Percentiles rank a stretch among this genome's conserved stretches.
These are phyloP conservation scores for Penium margaritaceum DNA, from an alignment of 139 green algal genomes.

Conservation along the genomic window DNA sequence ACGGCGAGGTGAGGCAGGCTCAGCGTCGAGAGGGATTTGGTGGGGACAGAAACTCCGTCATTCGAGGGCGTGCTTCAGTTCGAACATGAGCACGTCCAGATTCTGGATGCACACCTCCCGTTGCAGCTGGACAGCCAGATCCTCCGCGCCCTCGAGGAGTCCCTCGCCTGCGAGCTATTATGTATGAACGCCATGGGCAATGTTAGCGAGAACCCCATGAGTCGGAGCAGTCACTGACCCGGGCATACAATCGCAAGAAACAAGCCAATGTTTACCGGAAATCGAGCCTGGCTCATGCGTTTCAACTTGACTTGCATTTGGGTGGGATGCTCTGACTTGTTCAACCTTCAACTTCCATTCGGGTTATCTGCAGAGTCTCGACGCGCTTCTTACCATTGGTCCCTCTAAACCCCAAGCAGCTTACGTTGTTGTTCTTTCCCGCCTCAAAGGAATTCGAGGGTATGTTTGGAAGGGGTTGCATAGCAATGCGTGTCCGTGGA, in stretches of 20 bases:
- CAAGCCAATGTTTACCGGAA: constrained; percentile 86
- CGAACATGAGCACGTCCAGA: constrained; percentile 96
- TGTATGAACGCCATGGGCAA: constrained; percentile 98
- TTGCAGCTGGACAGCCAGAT: constrained; percentile 94
- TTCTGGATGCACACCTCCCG: constrained; percentile 93
- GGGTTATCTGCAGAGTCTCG: no score
- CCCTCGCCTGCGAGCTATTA: constrained; percentile 91
- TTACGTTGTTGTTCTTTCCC: no score
- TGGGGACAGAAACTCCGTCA: constrained; percentile 55
- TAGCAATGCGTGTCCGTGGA: no score
- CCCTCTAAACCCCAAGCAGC: no score
- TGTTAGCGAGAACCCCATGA: constrained; percentile 91
- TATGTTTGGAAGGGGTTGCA: no score
- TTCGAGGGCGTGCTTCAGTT: constrained; percentile 88
- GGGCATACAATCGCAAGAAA: constrained; percentile 83
- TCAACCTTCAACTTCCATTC: no score
- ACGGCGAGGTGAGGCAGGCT: constrained; percentile 77
- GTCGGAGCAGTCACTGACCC: constrained; percentile 69
- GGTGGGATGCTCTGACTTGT: no score
- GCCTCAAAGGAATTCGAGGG: no score
- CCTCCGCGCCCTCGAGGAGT: constrained; percentile 71
- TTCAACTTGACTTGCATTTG: no score
- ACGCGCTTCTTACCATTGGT: no score
- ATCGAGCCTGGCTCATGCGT: constrained; percentile 64
- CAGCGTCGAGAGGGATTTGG: constrained; percentile 72